Evolutionary conservation across 208 protist species (phyloP).

Genomic region (Wallacemonas sp.): DNA sequence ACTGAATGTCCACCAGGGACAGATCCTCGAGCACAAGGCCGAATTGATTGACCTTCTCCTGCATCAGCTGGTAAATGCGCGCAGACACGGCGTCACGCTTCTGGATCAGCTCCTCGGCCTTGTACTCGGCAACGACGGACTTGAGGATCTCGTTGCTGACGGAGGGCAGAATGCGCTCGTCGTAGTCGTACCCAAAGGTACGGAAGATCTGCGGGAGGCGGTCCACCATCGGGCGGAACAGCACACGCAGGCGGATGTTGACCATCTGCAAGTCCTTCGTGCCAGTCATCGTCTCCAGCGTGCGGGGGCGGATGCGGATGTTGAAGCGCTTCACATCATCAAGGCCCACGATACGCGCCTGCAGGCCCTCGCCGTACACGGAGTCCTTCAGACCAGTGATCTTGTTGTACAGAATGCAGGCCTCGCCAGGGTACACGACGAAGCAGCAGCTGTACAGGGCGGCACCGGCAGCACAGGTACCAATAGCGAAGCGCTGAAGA

Average conservation of each 20-base stretch:
- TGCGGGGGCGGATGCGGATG: constrained; percentile 91
- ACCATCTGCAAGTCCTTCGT: constrained; percentile 95
- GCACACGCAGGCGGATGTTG: constrained; percentile 91
- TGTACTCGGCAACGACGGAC: constrained; percentile 97
- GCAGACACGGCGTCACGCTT: constrained; percentile 95
- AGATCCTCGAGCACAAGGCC: constrained; percentile 97
- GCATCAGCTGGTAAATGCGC: constrained; percentile 92
- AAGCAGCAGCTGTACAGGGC: constrained; percentile 91
- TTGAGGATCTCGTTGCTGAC: constrained; percentile 96
- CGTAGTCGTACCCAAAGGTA: constrained; percentile 93
- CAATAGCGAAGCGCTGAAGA: constrained; percentile 64
- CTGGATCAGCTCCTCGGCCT: constrained; percentile 98
- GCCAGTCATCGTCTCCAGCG: constrained; percentile 91
- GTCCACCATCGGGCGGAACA: constrained; percentile 83
- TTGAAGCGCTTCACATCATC: constrained; percentile 97
- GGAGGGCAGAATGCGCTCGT: constrained; percentile 98
- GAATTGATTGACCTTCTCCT: constrained; percentile 96
- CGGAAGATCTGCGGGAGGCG: constrained; percentile 91
- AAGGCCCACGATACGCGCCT: constrained; percentile 92
- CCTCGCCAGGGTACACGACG: constrained; percentile 90
- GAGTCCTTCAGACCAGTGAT: constrained; percentile 86
- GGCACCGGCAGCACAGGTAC: constrained; percentile 57
- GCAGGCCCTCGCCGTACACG: constrained; percentile 90
- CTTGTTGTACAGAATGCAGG: constrained; percentile 92
- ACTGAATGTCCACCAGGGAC: constrained; percentile 97